A percentile compares a stretch with the other conserved stretches of the same genome.
phyloP scores from a whole-genome alignment of 2,329 filamentous ascomycete genomes.

The Rhynchosporium secalis region DNA sequence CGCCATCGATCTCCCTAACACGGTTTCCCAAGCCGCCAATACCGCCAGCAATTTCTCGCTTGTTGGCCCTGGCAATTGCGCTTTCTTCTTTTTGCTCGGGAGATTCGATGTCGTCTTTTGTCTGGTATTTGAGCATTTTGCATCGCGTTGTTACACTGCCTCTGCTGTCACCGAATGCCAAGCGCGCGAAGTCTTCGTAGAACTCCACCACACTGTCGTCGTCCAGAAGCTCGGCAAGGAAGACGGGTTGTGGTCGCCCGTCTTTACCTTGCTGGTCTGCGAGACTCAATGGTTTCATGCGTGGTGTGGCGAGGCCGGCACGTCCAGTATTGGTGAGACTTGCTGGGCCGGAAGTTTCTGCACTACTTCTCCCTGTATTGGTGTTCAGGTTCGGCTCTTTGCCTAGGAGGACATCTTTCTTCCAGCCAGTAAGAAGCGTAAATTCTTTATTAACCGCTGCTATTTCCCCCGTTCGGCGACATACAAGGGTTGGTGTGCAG shows the following conservation, averaged over 20 bases:
- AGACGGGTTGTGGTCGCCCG: constrained; percentile 71
- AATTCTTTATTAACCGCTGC: constrained; percentile 96
- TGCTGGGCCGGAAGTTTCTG: constrained; percentile 45
- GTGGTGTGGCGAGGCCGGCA: constrained; percentile 52
- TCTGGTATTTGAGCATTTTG: constrained; percentile 86
- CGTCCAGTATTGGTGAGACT: constrained; percentile 42
- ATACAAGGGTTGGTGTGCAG: constrained; percentile 88
- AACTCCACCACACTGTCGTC: constrained; percentile 92
- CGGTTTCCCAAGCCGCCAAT: constrained; percentile 50
- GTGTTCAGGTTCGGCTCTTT: constrained; percentile 85
- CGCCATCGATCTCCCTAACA: constrained; percentile 65
- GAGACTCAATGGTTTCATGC: constrained; percentile 47
- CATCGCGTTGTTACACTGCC: constrained; percentile 82
- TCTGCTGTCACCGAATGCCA: constrained; percentile 88
- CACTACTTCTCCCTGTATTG: constrained; percentile 57
- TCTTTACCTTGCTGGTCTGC: constrained; percentile 43
- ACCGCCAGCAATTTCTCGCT: constrained; percentile 26
- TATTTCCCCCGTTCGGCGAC: constrained; percentile 90
- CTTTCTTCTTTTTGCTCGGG: constrained; percentile 29
- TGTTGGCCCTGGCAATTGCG: constrained; percentile 19
- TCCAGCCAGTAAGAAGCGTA: constrained; percentile 92
- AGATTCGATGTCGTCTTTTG: constrained; percentile 55
- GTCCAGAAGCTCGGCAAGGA: constrained; percentile 88
- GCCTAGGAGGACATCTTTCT: constrained; percentile 82
- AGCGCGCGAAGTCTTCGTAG: constrained; percentile 90